Evolutionary conservation across 2,329 filamentous ascomycete genomes (phyloP).

Genomic region (Monilinia vaccinii-corymbosi): DNA sequence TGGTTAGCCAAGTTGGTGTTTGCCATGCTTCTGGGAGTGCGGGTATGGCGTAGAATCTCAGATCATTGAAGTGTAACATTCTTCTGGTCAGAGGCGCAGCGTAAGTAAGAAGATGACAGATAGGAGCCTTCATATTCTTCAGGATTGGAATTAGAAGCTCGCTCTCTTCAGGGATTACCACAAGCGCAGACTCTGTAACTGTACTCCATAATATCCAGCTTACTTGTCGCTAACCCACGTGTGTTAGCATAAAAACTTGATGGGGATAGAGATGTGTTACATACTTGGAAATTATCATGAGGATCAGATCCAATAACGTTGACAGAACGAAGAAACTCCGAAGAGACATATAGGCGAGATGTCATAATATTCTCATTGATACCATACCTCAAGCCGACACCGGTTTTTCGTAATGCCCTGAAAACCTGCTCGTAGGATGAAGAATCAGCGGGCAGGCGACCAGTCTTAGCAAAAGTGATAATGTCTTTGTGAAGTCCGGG

Average conservation of each 20-base stretch:
- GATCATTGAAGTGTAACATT: background rate
- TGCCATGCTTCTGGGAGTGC: background rate
- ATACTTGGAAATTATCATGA: background rate
- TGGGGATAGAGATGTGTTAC: too few species aligned
- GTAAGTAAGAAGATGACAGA: background rate
- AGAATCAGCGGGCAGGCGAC: background rate
- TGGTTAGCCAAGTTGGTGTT: background rate
- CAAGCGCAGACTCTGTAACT: background rate
- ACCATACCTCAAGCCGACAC: background rate
- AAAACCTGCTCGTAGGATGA: background rate
- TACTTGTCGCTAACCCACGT: background rate
- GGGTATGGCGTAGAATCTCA: background rate
- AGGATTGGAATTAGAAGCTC: background rate
- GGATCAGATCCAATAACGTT: background rate
- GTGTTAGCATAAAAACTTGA: too few species aligned
- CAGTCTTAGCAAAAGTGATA: background rate
- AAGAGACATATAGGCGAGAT: background rate
- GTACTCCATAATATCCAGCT: background rate
- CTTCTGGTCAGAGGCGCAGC: background rate
- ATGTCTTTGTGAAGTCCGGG: background rate
- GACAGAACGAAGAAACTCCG: background rate
- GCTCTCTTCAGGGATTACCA: background rate
- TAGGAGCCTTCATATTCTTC: too few species aligned
- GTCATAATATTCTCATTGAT: background rate
- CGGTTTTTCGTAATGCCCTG: background rate